Base-by-base conservation (phyloP, 306 rosid species). In the Chamaecrista fasciculata region DNA sequence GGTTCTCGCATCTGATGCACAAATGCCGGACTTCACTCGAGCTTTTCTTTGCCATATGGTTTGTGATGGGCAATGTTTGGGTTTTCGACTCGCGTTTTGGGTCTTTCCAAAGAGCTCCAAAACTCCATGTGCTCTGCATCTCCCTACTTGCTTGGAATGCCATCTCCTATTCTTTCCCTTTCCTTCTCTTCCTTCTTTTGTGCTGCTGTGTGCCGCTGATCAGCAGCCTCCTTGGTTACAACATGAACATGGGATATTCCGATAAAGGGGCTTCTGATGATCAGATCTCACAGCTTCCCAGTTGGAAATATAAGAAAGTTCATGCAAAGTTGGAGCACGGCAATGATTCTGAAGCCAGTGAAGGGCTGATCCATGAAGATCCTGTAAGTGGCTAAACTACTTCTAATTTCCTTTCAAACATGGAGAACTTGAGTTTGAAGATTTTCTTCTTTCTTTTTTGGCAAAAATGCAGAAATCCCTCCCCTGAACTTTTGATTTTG, bases 1-100 rank as follows among this genome's bases (percentile, higher is more conserved):
- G 99, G 96, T 84, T 63, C 67, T 74, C 87, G 40, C 88, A 78
- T 66, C 76, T 94, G 89, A 86, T 86, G 92, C 81, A 89, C 80
- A 88, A 78, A 72, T 94, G 97, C 59, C 42, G 87, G 67, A 81
- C 96, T 6, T 88, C 96, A 31, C 86, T 94, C 3, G 99, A 94
- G 69, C 86, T 94, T 3, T 94, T 94, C 97, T 94, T 91, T 12
- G 97, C 96, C 20, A 85, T 94, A 78, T 94, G 99, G 97, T 94
- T 94, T 73, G 97, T 94, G 74, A 94, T 94, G 97, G 99, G 99
- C 5, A 94, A 94, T 66, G 97, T 94, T 52, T 94, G 97, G 99
- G 76, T 91, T 8, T 91, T 88, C 21, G 95, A 91, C 80, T 88
- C 97, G 25, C 97, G 97, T 29, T 84, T 94, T 61, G 86, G 89